Evolutionary conservation across 1,284 basidiomycete species (phyloP).

Genomic region (Sutorius eximius): DNA sequence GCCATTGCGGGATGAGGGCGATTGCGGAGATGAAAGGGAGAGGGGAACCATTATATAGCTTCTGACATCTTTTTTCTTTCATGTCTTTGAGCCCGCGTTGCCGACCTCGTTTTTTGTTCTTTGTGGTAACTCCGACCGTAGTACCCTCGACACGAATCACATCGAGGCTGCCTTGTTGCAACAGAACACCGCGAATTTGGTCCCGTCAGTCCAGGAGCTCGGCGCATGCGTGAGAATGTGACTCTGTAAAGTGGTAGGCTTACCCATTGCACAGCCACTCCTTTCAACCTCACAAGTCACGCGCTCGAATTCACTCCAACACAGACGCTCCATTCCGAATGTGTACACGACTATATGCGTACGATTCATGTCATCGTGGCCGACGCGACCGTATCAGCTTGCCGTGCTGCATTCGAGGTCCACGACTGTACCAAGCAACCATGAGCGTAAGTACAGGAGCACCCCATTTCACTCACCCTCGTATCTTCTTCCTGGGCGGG

Average conservation of each 20-base stretch:
- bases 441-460: neutral
- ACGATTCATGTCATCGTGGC: conserved; percentile 22
- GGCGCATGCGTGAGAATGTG: conserved; percentile 33
- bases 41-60: conserved; percentile 32
- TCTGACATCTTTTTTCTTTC: conserved; percentile 35
- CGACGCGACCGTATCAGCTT: conserved; percentile 70
- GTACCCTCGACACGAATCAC: conserved; percentile 35
- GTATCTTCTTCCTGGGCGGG: conserved; percentile 68
- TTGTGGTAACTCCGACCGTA: conserved; percentile 40
- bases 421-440: conserved; percentile 39
- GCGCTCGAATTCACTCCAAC: conserved; percentile 9
- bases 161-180: conserved; percentile 39
- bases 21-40: conserved; percentile 20
- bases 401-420: conserved; percentile 72
- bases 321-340: conserved; percentile 13
- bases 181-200: conserved; percentile 16
- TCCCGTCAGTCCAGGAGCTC: conserved; percentile 13
- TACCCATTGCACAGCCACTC: conserved; percentile 23
- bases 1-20: conserved; percentile 23
- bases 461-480: conserved; percentile 55
- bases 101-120: conserved; percentile 43
- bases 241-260: conserved; percentile 28
- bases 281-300: conserved; percentile 20
- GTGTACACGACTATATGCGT: conserved; percentile 15
- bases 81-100: conserved; percentile 40